A percentile compares a stretch with the other conserved stretches of the same genome.
Conservation (phyloP, 2,329 filamentous ascomycete genomes). For the Trichoderma sp. region DNA sequence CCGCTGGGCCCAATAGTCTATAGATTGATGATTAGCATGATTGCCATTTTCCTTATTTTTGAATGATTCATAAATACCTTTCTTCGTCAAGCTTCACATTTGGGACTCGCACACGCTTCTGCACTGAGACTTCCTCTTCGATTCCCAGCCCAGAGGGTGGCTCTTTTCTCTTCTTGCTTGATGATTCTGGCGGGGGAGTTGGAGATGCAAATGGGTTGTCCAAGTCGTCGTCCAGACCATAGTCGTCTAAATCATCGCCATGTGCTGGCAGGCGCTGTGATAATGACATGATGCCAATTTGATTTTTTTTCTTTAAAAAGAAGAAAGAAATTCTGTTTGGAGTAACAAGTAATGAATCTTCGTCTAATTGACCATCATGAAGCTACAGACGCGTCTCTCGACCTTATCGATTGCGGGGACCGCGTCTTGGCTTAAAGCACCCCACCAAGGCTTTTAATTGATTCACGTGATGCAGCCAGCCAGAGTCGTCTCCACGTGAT, state of each 20-base stretch:
- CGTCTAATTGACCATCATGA: background rate
- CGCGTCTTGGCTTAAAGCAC: constrained; percentile 20
- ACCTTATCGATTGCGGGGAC: constrained; percentile 18
- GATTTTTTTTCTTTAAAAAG: background rate
- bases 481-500: constrained; percentile 38
- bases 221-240: constrained; percentile 63
- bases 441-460: constrained; percentile 8
- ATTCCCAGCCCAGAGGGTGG: constrained; percentile 68
- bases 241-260: constrained; percentile 74
- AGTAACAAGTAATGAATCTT: background rate
- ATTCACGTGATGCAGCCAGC: constrained; percentile 16
- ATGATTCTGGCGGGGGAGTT: constrained; percentile 46
- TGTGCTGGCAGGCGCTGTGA: constrained; percentile 28
- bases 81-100: constrained; percentile 85
- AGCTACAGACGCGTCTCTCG: constrained; percentile 30
- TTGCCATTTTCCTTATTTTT: background rate
- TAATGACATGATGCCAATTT: constrained; percentile 30
- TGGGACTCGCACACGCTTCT: constrained; percentile 71
- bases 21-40: background rate
- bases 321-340: background rate
- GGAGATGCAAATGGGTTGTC: constrained; percentile 56
- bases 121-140: constrained; percentile 83
- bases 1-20: constrained; percentile 79
- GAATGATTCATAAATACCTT: constrained; percentile 52
- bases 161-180: constrained; percentile 54